phyloP scores from a whole-genome alignment of 192 early-diverging fungal genomes.

The Umbelopsis isabellina region DNA sequence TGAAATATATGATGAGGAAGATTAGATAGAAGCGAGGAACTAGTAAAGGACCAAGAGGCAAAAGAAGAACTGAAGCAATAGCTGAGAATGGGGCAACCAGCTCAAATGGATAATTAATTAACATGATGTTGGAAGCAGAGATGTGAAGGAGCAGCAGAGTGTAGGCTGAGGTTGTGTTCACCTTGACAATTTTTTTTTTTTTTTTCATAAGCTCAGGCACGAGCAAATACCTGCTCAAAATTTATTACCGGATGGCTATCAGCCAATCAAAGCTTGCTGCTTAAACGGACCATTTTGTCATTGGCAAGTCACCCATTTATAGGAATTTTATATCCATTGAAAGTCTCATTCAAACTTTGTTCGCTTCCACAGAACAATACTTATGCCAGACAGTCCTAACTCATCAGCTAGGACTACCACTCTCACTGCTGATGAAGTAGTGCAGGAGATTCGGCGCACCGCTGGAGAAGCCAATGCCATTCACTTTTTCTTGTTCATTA shows the following conservation, averaged over 20 bases:
- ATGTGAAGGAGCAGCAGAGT: not conserved
- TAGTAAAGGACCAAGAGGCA: conserved; percentile 48
- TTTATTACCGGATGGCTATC: not conserved
- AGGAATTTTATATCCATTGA: not conserved
- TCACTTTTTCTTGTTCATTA: conserved; percentile 37
- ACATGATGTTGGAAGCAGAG: conserved; percentile 1
- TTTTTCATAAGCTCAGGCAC: conserved; percentile 12
- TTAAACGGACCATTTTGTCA: conserved; percentile 7
- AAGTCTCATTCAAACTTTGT: not conserved
- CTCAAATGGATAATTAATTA: conserved; percentile 49
- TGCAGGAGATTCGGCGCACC: not conserved
- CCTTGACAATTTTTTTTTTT: not conserved
- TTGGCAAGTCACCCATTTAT: not conserved
- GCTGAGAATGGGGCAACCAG: conserved; percentile 50
- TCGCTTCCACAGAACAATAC: too few species aligned
- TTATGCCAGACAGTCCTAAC: not conserved
- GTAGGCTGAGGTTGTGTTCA: not conserved
- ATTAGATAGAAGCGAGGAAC: conserved; percentile 46
- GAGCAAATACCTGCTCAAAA: not conserved
- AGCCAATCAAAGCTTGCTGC: not conserved
- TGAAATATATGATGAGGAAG: conserved; percentile 50
- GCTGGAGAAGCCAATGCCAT: conserved; percentile 3
- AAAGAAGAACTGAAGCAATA: conserved; percentile 40
- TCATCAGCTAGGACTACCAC: not conserved
- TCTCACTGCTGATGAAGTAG: not conserved